Base-by-base conservation (phyloP, 495 filamentous ascomycete genomes). In the Talaromyces stipitatus region DNA sequence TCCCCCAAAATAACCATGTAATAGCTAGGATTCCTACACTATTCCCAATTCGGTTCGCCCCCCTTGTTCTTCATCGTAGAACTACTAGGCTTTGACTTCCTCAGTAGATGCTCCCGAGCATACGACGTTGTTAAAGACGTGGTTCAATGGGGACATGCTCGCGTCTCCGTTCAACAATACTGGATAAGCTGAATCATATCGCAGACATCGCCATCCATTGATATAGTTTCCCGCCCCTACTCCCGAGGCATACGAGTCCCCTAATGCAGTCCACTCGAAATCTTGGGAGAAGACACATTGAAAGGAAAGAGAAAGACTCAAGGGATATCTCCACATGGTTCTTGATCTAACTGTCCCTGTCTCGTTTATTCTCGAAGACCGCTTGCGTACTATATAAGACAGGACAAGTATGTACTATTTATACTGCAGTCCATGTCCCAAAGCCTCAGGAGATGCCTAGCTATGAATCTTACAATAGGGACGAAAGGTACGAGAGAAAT, bases 161-260 rank as follows among this genome's bases (percentile, higher is more conserved):
- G 23, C 11, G 7, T 55, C 53, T 1, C 16, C 18, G 12, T 55
- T 55, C 14, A 55, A 38, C 8, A 55, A 12, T 1, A 18, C 18
- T 33, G 53, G 53, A 14, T 55, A 55, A 8, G 53, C 30, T 45
- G 14, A 10, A 12, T 55, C 32, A 23, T 55, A 55, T 32, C 53
- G 30, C 6, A 55, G 53, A 38, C 53, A 55, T 33, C 53, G 53
- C 3, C 53, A 18, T 38, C 53, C 53, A 45, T 55, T 20, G 28
- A 55, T 32, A 38, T 55, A 55, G 2, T 43, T 24, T 22, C 22
- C 38, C 0, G 53, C 4, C 16, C 53, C 32, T 18, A 55, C 53
- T 24, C 53, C 53, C 0, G 53, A 55, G 1, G 53, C 32, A 38
- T 55, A 55, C 9, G 53, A 55, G 30, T 55, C 53, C 9, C 43